Percentiles rank a stretch among this genome's conserved stretches.
Evolutionary conservation across 176 grass and related monocot genomes (phyloP).

Genomic region (Rhynchospora pubera): DNA sequence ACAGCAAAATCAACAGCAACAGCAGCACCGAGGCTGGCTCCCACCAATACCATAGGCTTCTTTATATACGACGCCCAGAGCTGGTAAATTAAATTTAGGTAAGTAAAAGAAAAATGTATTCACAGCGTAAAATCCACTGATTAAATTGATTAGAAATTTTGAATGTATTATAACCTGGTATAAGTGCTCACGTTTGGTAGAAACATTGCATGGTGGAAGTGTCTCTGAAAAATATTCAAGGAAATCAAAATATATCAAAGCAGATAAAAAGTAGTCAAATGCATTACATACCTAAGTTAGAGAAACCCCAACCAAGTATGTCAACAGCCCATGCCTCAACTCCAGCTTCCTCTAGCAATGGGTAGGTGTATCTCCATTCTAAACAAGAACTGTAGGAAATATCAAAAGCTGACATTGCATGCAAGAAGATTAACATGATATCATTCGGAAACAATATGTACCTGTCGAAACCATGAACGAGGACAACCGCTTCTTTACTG

Average conservation of each 20-base stretch:
- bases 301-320: slow-evolving; percentile 99
- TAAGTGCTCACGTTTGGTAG: slow-evolving; percentile 74
- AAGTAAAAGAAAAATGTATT: background rate
- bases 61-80: slow-evolving; percentile 80
- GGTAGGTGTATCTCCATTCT: slow-evolving; percentile 91
- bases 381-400: slow-evolving; percentile 76
- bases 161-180: slow-evolving; percentile 45
- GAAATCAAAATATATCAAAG: slow-evolving; percentile 7
- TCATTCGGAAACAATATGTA: slow-evolving; percentile 4
- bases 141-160: background rate
- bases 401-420: slow-evolving; percentile 10
- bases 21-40: slow-evolving; percentile 86
- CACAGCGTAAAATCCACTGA: background rate
- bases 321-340: slow-evolving; percentile 84
- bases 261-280: slow-evolving; percentile 5
- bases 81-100: slow-evolving; percentile 5
- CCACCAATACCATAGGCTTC: slow-evolving; percentile 86
- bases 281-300: slow-evolving; percentile 55
- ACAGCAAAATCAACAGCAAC: slow-evolving; percentile 84
- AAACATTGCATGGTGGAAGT: slow-evolving; percentile 58
- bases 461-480: slow-evolving; percentile 97
- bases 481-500: slow-evolving; percentile 47
- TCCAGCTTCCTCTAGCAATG: slow-evolving; percentile 85
- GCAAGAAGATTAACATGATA: background rate
- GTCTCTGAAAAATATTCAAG: slow-evolving; percentile 29